Percentiles rank a stretch among this genome's conserved stretches.
Evolutionary conservation across 192 early-diverging fungal species (phyloP).

Genomic region (Coemansia sp.): DNA sequence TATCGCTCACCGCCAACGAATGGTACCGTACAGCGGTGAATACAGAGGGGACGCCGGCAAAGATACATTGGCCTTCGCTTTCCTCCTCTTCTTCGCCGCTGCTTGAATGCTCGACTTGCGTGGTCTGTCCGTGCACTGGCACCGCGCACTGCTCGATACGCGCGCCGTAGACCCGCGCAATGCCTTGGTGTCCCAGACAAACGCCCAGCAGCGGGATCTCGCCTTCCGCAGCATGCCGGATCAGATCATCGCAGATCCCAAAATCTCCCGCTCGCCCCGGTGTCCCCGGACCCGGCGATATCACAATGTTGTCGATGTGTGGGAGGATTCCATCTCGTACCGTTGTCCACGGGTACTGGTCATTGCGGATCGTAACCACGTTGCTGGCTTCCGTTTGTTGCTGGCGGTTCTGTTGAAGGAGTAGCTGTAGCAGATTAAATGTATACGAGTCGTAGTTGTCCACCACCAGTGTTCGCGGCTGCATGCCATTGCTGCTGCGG

Average conservation of each 20-base stretch:
- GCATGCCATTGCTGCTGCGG: neutral
- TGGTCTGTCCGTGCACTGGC: conserved; percentile 84
- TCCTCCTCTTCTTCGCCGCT: neutral
- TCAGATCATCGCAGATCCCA: conserved; percentile 36
- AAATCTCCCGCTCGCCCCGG: conserved; percentile 64
- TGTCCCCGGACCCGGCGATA: conserved; percentile 92
- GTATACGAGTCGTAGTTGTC: conserved; percentile 99
- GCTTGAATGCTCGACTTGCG: conserved; percentile 37
- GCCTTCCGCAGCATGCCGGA: conserved; percentile 17
- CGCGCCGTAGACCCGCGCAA: conserved; percentile 69
- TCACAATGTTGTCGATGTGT: conserved; percentile 82
- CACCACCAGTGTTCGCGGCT: conserved; percentile 68
- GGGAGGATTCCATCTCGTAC: conserved; percentile 65
- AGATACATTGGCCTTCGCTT: conserved; percentile 36
- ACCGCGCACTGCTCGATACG: conserved; percentile 63
- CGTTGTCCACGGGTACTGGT: conserved; percentile 82
- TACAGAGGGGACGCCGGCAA: conserved; percentile 61
- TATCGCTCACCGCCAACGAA: conserved; percentile 72
- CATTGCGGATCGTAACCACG: conserved; percentile 86
- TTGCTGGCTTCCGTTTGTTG: neutral
- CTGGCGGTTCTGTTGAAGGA: conserved; percentile 23
- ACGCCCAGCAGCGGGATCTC: conserved; percentile 83
- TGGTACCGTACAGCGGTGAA: conserved; percentile 90
- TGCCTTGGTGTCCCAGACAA: conserved; percentile 93
- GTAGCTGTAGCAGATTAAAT: conserved; percentile 87